Evolutionary conservation across 257 asterid species (phyloP), one percentile per base, ranked within the genome.

Genomic region (Solanum sparsipilum): DNA sequence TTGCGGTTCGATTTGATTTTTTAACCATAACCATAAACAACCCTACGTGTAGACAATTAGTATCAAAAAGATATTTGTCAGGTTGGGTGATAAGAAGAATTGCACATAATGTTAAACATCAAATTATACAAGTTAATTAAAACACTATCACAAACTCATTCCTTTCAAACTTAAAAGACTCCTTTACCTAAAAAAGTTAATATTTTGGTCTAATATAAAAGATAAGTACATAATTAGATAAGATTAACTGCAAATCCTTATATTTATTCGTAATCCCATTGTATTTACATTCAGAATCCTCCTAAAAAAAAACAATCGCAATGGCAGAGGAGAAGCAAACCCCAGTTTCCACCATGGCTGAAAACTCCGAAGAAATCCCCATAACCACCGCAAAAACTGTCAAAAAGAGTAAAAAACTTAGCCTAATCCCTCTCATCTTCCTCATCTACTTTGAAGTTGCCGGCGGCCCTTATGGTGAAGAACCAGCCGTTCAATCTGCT

Each of bases 371-470:
- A 79, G 12, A 79, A 41, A 58, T 44, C 3, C 84, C 85, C 16
- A 79, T 16, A 27, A 44, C 67, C 58, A 27, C 39, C 6, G 46
- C 63, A 9, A 7, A 34, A 34, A 44, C 72, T 60, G 46, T 32
- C 29, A 29, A 12, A 1, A 88, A 72, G 7, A 48, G 70, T 32
- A 74, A 58, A 46, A 88, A 88, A 58, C 88, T 88, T 0, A 32
- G 86, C 29, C 88, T 88, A 4, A 35, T 84, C 44, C 90, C 90
- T 31, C 86, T 88, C 2, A 83, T 88, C 67, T 88, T 88, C 60
- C 86, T 88, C 90, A 88, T 88, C 74, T 88, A 88, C 67, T 88
- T 84, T 32, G 88, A 84, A 72, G 90, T 88, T 32, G 90, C 86
- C 3, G 90, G 90, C 31, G 90, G 90, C 7, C 90, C 90, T 36